Evolutionary conservation across 257 asterid genomes (phyloP).

Genomic region (Forsythia viridissima): DNA sequence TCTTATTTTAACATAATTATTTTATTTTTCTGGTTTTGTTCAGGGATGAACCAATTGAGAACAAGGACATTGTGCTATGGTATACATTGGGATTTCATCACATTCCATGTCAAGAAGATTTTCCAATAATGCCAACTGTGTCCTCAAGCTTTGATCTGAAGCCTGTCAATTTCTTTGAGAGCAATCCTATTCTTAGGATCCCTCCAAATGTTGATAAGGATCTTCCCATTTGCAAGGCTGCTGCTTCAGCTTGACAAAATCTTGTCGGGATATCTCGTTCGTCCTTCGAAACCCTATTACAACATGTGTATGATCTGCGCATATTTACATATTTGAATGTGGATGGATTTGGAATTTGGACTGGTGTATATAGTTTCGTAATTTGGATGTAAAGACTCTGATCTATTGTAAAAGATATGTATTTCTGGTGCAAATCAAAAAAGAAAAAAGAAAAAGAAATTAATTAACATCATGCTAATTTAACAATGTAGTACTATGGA

Average conservation of each 20-base stretch:
- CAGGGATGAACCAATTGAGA: slow-evolving; percentile 66
- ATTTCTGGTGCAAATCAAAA: not conserved
- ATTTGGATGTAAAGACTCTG: not conserved
- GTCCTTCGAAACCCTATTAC: not conserved
- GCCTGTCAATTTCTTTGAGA: slow-evolving; percentile 81
- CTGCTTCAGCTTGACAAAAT: slow-evolving; percentile 29
- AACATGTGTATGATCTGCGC: not conserved
- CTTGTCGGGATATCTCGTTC: not conserved
- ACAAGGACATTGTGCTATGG: slow-evolving; percentile 71
- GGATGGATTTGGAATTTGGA: not conserved
- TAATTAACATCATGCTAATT: no score
- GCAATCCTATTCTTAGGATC: slow-evolving; percentile 64
- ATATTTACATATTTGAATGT: no score
- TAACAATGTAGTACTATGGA: no score
- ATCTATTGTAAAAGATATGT: not conserved
- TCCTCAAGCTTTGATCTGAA: slow-evolving; percentile 74
- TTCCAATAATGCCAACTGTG: slow-evolving; percentile 83
- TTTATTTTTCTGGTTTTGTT: not conserved
- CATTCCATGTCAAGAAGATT: slow-evolving; percentile 83
- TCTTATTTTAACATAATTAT: not conserved
- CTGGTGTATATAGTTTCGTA: not conserved
- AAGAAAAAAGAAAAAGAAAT: no score
- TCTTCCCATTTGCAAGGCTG: slow-evolving; percentile 53
- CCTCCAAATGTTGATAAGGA: slow-evolving; percentile 53
- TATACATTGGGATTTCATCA: slow-evolving; percentile 87